Conservation (phyloP, 2,329 filamentous ascomycete species). For the Thelonectria discophora region DNA sequence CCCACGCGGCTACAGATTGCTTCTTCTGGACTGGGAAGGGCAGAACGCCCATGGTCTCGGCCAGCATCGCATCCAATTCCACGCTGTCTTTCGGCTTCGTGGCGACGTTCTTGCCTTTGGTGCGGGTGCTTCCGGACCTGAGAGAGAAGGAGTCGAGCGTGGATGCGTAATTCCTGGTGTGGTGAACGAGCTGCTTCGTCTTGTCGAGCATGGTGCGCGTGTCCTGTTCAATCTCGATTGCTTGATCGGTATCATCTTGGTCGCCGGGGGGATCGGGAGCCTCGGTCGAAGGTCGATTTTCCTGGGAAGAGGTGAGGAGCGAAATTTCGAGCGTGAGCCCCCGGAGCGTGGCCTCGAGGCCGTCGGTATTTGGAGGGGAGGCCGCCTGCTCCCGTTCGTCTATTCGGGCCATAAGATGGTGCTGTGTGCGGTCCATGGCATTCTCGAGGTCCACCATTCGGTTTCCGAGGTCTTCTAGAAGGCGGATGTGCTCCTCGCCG, state of each 20-base stretch:
- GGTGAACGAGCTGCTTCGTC: not conserved
- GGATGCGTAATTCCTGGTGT: not conserved
- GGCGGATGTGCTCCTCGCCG: not conserved
- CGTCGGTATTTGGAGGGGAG: not conserved
- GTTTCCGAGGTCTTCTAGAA: not conserved
- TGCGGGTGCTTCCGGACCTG: not conserved
- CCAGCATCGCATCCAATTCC: not conserved
- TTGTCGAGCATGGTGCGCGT: not conserved
- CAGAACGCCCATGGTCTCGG: not conserved
- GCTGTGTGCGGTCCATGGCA: not conserved
- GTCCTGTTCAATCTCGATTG: not conserved
- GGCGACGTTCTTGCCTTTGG: not conserved
- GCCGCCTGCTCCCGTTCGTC: not conserved
- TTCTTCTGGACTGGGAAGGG: not conserved
- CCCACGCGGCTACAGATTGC: not conserved
- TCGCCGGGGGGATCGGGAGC: too few species aligned
- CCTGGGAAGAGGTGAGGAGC: not conserved
- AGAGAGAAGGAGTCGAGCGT: not conserved
- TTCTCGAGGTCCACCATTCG: not conserved
- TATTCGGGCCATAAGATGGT: not conserved
- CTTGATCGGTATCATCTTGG: not conserved
- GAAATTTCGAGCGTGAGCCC: not conserved
- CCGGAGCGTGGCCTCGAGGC: not conserved
- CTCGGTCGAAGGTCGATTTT: too few species aligned
- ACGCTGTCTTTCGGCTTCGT: not conserved